Evolutionary conservation across 2,329 filamentous ascomycete genomes (phyloP).

Genomic region (Epichloe brachyelytri): DNA sequence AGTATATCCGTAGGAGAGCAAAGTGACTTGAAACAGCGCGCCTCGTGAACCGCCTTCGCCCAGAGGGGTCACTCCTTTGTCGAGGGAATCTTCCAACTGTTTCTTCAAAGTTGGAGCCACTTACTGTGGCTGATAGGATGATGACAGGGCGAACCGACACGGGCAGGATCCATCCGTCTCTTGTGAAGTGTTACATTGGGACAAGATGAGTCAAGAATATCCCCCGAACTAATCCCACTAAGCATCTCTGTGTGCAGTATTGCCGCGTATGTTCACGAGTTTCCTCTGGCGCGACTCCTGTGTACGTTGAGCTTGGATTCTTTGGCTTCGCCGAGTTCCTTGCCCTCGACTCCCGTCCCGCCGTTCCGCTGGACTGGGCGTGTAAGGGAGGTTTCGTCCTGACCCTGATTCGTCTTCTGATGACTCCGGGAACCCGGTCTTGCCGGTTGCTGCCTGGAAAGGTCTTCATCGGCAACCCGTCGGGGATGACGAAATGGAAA

Average conservation of each 20-base stretch:
- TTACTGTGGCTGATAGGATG: conserved; percentile 17
- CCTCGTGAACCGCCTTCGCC: conserved; percentile 20
- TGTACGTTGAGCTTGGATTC: conserved; percentile 6
- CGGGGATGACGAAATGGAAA: not conserved
- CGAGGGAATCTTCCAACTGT: conserved; percentile 18
- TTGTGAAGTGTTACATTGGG: conserved; percentile 25
- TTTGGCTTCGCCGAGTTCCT: conserved; percentile 10
- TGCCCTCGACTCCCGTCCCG: not conserved
- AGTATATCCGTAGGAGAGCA: conserved; percentile 29
- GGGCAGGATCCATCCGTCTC: not conserved
- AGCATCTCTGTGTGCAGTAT: conserved; percentile 28
- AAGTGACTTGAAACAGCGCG: conserved; percentile 27
- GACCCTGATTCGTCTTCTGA: not conserved
- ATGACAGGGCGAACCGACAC: not conserved
- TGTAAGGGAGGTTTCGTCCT: not conserved
- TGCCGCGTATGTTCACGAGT: not conserved
- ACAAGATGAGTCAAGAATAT: conserved; percentile 20
- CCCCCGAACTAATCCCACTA: conserved; percentile 22
- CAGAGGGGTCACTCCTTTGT: conserved; percentile 18
- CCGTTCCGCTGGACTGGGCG: conserved; percentile 2
- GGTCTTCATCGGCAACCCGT: not conserved
- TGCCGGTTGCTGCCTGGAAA: not conserved
- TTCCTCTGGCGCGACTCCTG: not conserved
- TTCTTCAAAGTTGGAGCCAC: conserved; percentile 19
- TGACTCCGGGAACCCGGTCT: not conserved